Evolutionary conservation across 805 yeast genomes (phyloP).

Genomic region (Sugiyamaella smithiae): DNA sequence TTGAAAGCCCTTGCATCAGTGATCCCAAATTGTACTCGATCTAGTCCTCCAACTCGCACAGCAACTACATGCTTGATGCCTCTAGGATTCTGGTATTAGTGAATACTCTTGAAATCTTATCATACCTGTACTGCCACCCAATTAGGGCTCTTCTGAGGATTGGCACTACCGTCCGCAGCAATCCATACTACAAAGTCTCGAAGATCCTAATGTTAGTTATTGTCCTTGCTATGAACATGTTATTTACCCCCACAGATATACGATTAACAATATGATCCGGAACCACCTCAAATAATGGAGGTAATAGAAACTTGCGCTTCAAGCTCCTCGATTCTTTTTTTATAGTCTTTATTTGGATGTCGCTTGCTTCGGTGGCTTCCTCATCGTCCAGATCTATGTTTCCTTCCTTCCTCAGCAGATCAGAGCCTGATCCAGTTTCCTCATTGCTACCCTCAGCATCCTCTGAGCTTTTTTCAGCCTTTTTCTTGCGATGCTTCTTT

Average conservation of each 20-base stretch:
- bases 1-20: slow-evolving; percentile 22
- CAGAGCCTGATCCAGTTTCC: too few relatives aligned
- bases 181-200: slow-evolving; percentile 47
- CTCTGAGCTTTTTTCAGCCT: too few relatives aligned
- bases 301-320: slow-evolving; percentile 27
- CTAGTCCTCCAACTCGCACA: slow-evolving; percentile 64
- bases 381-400: too few relatives aligned
- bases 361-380: too few relatives aligned
- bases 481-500: too few relatives aligned
- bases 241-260: slow-evolving; percentile 23
- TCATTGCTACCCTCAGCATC: too few relatives aligned
- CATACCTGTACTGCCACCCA: slow-evolving; percentile 44
- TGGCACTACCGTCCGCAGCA: too few relatives aligned
- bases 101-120: neutral
- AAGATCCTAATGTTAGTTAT: slow-evolving; percentile 37
- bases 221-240: too few relatives aligned
- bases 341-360: too few relatives aligned
- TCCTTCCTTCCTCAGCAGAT: too few relatives aligned
- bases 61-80: slow-evolving; percentile 54
- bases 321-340: too few relatives aligned
- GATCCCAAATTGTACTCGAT: slow-evolving; percentile 44
- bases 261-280: slow-evolving; percentile 12
- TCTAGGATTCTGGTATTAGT: slow-evolving; percentile 37
- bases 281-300: slow-evolving; percentile 24
- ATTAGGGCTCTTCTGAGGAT: too few relatives aligned